These are phyloP conservation scores for Suillus plorans DNA, from an alignment of 768 basidiomycete species.

Conservation along the genomic window DNA sequence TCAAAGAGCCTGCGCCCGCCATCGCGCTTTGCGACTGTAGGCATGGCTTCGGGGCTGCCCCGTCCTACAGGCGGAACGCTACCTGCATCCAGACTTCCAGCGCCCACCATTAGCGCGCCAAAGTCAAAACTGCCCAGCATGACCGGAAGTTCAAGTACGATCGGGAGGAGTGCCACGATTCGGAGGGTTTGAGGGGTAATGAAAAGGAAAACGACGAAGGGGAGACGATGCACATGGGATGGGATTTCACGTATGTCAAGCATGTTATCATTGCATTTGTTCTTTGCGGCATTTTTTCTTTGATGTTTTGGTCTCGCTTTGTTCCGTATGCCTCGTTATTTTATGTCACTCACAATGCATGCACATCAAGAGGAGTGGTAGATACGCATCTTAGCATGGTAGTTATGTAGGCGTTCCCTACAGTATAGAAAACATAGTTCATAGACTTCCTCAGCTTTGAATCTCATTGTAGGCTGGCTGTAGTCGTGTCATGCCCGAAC, in stretches of 20 bases:
- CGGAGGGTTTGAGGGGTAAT: not conserved
- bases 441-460: not conserved
- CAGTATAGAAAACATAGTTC: not conserved
- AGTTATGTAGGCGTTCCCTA: not conserved
- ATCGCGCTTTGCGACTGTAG: constrained; percentile 9
- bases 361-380: not conserved
- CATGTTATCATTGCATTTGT: constrained; percentile 7
- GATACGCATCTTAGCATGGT: not conserved
- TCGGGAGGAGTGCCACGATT: constrained; percentile 9
- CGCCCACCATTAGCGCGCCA: constrained; percentile 7
- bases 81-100: constrained; percentile 15
- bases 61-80: not conserved
- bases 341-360: constrained; percentile 1
- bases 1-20: constrained; percentile 10
- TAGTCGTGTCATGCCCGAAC: too few relatives aligned
- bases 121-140: constrained; percentile 8
- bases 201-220: not conserved
- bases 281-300: constrained; percentile 1
- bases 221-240: not conserved
- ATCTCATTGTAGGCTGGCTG: not conserved
- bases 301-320: not conserved
- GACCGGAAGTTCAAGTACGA: not conserved
- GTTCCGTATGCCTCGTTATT: not conserved
- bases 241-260: constrained; percentile 3
- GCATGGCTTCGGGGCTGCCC: constrained; percentile 8